These are phyloP conservation scores for Cantharellus cinnabarinus DNA, from an alignment of 768 basidiomycete genomes.

Conservation along the genomic window DNA sequence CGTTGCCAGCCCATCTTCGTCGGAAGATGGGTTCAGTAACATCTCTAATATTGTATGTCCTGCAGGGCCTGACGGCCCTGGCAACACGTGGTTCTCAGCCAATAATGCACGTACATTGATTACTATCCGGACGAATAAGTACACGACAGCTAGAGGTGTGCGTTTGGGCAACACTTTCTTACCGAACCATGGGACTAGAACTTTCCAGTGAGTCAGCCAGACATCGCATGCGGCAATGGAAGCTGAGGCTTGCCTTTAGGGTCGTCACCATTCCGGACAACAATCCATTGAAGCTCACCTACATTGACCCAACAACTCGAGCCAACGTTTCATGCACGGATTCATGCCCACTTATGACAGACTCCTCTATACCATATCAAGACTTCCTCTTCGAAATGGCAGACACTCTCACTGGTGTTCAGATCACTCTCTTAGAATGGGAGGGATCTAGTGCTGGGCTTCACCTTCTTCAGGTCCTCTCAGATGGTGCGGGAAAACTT, in stretches of 20 bases:
- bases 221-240: not conserved
- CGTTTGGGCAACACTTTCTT: conserved; percentile 85
- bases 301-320: conserved; percentile 53
- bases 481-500: conserved; percentile 35
- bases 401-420: conserved; percentile 66
- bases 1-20: conserved; percentile 39
- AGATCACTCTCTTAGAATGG: conserved; percentile 62
- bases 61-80: conserved; percentile 53
- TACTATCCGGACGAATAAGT: conserved; percentile 55
- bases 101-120: conserved; percentile 53
- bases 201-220: conserved; percentile 42
- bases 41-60: conserved; percentile 69
- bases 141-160: conserved; percentile 54
- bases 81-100: conserved; percentile 66
- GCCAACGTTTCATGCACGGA: conserved; percentile 58
- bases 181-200: conserved; percentile 59
- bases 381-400: conserved; percentile 66
- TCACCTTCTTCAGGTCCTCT: conserved; percentile 80
- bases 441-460: conserved; percentile 59
- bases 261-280: conserved; percentile 83
- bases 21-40: conserved; percentile 36
- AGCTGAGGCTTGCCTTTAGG: conserved; percentile 21
- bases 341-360: conserved; percentile 60
- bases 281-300: conserved; percentile 51
- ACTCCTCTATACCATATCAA: conserved; percentile 65